Evolutionary conservation across 176 grass and related monocot genomes (phyloP), one percentile per base, ranked within the genome.

Genomic region (Puccinellia tenuiflora): DNA sequence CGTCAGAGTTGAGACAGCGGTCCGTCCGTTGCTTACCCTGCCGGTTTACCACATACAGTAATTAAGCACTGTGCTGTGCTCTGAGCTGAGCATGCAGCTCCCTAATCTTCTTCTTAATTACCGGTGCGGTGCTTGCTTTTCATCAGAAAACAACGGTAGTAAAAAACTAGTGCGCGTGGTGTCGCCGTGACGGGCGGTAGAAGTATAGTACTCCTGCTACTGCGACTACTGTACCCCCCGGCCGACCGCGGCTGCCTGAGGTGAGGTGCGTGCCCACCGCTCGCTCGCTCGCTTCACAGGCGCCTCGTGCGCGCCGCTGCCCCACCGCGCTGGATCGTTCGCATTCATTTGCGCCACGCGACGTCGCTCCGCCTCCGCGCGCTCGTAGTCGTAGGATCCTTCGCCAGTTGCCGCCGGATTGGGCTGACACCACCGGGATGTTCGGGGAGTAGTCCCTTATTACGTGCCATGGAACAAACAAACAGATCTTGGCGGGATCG

Each of bases 231-330:
- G 28, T 15, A 28, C 50, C 29, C 12, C 22, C 3, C 16, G 20
- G 38, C 46, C 50, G 9, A 7, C 79, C 31, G 17, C 79, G 4
- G 40, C 42, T n/a, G 24, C 60, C 38, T 4, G 46, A 17, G 47
- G 47, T 17, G 47, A 50, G 47, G 15, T 51, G 48, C 16, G 17
- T 20, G 50, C 51, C 51, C 51, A 54, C 51, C 75, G 14, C 42
- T 50, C 42, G 0, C 24, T 1, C 63, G 38, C 6, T 39, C 69
- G 0, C 22, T 1, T 62, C 85, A 77, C 72, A 77, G 29, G 54
- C 64, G 43, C 43, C 86, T 79, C 74, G 86, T 73, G 80, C 46
- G 40, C 39, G 14, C 12, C 13, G 57, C 57, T 59, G 56, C 78
- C 10, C 30, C 39, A 13, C 65, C 40, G 1, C 37, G 5, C 61